These are phyloP conservation scores for Ogataea populi-albae DNA, from an alignment of 805 yeast species.

Conservation along the genomic window DNA sequence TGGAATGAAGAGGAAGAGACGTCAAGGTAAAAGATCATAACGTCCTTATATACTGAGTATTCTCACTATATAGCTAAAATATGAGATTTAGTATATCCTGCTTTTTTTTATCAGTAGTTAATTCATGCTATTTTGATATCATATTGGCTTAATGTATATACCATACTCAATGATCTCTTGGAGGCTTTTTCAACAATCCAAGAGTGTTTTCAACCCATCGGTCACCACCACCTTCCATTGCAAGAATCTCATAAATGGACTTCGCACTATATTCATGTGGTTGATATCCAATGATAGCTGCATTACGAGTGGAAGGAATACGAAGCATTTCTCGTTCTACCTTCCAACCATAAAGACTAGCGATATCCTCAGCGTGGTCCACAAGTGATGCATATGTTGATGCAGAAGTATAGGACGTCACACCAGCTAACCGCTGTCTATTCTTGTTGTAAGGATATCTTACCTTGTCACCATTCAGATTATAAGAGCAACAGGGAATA, in stretches of 20 bases:
- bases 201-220: constrained; percentile 85
- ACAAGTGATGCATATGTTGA: constrained; percentile 85
- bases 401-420: constrained; percentile 32
- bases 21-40: constrained; percentile 36
- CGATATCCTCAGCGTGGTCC: constrained; percentile 73
- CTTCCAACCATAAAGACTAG: constrained; percentile 74
- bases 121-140: no score
- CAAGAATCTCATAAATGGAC: constrained; percentile 57
- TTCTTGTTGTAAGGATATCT: constrained; percentile 54
- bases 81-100: no score
- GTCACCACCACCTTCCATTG: constrained; percentile 83
- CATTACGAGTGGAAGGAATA: constrained; percentile 91
- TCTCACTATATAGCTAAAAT: no score
- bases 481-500: constrained; percentile 94
- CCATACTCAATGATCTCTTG: constrained; percentile 55
- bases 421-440: constrained; percentile 15
- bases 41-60: constrained; percentile 1
- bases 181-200: constrained; percentile 64
- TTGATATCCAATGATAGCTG: constrained; percentile 75
- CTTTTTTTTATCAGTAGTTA: no score
- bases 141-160: no score
- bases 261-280: constrained; percentile 26
- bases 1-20: constrained; percentile 67
- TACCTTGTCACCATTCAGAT: constrained; percentile 69
- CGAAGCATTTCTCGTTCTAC: constrained; percentile 83